A percentile compares a stretch with the other conserved stretches of the same genome.
phyloP scores from a whole-genome alignment of 352 stramenopile species.

The Pythium monospermum region DNA sequence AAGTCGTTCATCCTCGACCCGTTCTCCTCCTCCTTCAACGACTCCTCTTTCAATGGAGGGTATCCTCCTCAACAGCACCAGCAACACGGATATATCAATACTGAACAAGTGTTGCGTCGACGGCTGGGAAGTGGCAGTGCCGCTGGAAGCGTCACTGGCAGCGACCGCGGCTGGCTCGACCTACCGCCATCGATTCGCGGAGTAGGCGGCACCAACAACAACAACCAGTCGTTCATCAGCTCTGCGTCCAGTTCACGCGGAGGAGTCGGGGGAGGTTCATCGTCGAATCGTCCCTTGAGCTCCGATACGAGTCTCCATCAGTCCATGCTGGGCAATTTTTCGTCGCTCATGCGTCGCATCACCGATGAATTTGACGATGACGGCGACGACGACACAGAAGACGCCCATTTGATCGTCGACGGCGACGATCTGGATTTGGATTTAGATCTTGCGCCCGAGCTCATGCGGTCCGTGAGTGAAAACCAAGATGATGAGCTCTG shows the following conservation, averaged over 20 bases:
- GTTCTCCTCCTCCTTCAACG: slow-evolving; percentile 20
- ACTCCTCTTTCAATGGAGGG: not conserved
- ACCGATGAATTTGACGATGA: slow-evolving; percentile 40
- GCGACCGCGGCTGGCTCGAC: slow-evolving; percentile 11
- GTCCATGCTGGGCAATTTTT: slow-evolving; percentile 75
- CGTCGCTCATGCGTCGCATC: slow-evolving; percentile 49
- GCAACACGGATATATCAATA: too few species aligned
- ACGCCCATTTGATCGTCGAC: slow-evolving; percentile 12
- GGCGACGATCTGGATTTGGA: slow-evolving; percentile 18
- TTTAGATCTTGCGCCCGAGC: not conserved
- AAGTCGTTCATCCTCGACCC: slow-evolving; percentile 7
- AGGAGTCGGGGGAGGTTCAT: not conserved
- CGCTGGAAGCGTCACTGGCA: slow-evolving; percentile 10
- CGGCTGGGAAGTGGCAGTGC: slow-evolving; percentile 15
- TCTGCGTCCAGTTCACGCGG: not conserved
- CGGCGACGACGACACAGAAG: slow-evolving; percentile 22
- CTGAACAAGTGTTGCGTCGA: slow-evolving; percentile 19
- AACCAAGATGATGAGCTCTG: not conserved
- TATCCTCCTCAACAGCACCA: not conserved
- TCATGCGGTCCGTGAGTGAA: slow-evolving; percentile 13
- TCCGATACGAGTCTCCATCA: slow-evolving; percentile 68
- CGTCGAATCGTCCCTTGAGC: slow-evolving; percentile 33
- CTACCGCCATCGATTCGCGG: not conserved
- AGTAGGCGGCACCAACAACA: too few species aligned
- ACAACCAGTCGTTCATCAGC: slow-evolving; percentile 17